Base-by-base conservation (phyloP, 495 filamentous ascomycete genomes). In the Aspergillus heteromorphus region DNA sequence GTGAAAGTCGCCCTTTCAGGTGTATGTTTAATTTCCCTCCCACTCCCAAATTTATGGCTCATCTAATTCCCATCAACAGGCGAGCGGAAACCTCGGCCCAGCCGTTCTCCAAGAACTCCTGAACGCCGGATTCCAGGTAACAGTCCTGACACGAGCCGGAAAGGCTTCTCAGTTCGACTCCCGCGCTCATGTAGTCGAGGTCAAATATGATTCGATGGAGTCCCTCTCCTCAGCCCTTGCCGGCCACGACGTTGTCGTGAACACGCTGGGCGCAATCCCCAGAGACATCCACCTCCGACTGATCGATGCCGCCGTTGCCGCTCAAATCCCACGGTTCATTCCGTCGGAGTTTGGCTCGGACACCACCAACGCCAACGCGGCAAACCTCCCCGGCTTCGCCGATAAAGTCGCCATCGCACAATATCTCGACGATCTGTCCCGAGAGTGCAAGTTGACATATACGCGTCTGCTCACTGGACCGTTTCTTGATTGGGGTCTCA, bases 401-500 rank as follows among this genome's bases (percentile, higher is more conserved):
- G 23, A 18, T 20, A 40, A 17, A 3, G 20, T 52, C 0, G 38
- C 20, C 11, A 17, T 41, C 31, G 30, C 19, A 14, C 6, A 38
- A 7, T 40, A 51, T 40, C 48, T 51, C 30, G 11, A 40, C 0
- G 30, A 51, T n/a, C 19, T 20, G 17, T n/a, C 48, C 3, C n/a
- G 40, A 4, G 10, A 36, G 11, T 40, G 27, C 0, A 34, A 41
- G 17, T 13, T 58, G 1, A 48, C 18, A 9, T 58, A 53, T 27
- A 58, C 50, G 18, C 6, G 53, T 4, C 13, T 53, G 1, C 34
- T 48, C 13, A 52, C 27, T 5, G 50, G 55, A 0, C 42, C 50
- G 43, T 58, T 53, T 11, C 21, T 58, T 23, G 55, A 58, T 17
- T 53, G 43, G n/a, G 55, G 49, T 4, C 27, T 58, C 1, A 18